These are phyloP conservation scores for Sugiyamaella americana DNA, from an alignment of 805 yeast genomes.

Conservation along the genomic window DNA sequence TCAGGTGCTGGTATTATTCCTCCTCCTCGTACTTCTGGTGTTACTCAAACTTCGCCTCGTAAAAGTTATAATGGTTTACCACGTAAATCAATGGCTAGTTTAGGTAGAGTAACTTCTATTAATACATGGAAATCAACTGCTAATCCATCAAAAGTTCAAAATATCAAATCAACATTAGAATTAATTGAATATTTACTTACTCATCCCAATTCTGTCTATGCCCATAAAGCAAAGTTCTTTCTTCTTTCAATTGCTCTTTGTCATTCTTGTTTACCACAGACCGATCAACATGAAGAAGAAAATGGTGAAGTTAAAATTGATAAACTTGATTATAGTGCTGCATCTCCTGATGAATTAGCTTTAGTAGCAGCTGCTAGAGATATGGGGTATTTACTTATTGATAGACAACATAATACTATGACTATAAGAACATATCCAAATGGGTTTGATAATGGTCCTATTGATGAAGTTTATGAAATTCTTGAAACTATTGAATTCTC, in stretches of 20 bases:
- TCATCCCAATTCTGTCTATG: constrained; percentile 62
- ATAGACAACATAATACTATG: constrained; percentile 54
- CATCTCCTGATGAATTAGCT: constrained; percentile 96
- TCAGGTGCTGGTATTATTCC: too few species aligned
- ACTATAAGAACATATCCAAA: constrained; percentile 74
- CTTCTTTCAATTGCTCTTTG: constrained; percentile 78
- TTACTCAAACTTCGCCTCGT: constrained; percentile 29
- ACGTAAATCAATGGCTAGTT: constrained; percentile 49
- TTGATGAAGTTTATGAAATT: constrained; percentile 62
- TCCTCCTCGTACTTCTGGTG: not conserved
- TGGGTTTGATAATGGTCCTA: constrained; percentile 64
- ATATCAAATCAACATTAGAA: constrained; percentile 52
- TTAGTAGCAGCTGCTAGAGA: constrained; percentile 92
- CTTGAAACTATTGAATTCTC: constrained; percentile 81
- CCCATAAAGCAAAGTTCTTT: constrained; percentile 73
- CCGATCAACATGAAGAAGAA: constrained; percentile 21
- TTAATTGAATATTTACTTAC: constrained; percentile 63
- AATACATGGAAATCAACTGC: constrained; percentile 45
- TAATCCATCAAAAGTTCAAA: constrained; percentile 38
- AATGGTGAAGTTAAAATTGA: constrained; percentile 38
- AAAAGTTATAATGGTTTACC: constrained; percentile 25
- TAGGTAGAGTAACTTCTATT: constrained; percentile 22
- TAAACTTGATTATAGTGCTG: constrained; percentile 74
- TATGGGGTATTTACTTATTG: constrained; percentile 80
- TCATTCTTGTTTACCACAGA: constrained; percentile 75